Evolutionary conservation across 352 stramenopile genomes (phyloP), one percentile per base, ranked within the genome.

Genomic region (Phytophthora syringae): DNA sequence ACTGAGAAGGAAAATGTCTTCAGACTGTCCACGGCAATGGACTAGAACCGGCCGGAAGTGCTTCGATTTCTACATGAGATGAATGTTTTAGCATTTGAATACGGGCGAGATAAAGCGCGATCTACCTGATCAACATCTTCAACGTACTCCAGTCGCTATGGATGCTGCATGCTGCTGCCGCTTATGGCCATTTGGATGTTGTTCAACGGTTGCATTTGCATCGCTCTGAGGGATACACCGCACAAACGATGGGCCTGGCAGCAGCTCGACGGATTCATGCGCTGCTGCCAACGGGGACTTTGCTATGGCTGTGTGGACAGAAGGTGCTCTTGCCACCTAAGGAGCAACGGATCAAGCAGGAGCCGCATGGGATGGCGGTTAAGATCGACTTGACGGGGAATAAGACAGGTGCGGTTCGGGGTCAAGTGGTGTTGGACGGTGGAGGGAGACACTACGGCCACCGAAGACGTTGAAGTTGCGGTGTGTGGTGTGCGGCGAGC

Each of bases 151-250:
- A 9, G 15, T 37, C 40, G 56, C 56, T 11, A 57, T 64, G 45
- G 28, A 34, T 40, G 20, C 16, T 18, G 45, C 56, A 34, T 40
- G 20, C 16, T 18, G 45, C 56, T 25, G 45, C 36, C 2, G 47
- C 24, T 12, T n/a, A 24, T 22, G 56, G 47, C 13, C 47, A 55
- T 36, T 40, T 65, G 24, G 16, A 45, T 9, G 24, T 59, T 40
- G 39, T 60, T 5, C 36, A 49, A 11, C 53, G 57, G 48, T 27
- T 58, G 5, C 57, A 65, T 32, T 48, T 48, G 21, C 28, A 61
- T 27, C 42, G 42, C n/a, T 24, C 1, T 16, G 34, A 45, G 5
- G 28, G 28, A 22, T 55, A 30, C 15, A 44, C 49, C 22, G 21
- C 49, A 21, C 25, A 3, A 3, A 30, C 53, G 1, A 61, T 61